Evolutionary conservation across 768 basidiomycete species (phyloP).

Genomic region (Trametes punicea): DNA sequence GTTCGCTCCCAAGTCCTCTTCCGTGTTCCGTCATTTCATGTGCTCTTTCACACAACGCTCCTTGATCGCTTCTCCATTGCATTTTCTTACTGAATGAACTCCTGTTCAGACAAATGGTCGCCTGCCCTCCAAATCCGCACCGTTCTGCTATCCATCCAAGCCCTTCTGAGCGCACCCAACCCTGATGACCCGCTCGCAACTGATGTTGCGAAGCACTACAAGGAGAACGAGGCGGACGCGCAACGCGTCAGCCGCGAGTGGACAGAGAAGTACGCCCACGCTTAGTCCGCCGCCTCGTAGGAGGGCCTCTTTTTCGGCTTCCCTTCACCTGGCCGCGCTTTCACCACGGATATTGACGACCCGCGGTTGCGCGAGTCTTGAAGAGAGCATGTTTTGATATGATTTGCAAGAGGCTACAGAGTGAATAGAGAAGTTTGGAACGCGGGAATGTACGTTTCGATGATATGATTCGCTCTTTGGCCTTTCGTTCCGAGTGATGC

Average conservation of each 20-base stretch:
- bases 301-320: too few species aligned
- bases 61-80: too few species aligned
- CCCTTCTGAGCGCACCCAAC: conserved; percentile 93
- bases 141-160: conserved; percentile 94
- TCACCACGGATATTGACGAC: background rate
- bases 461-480: background rate
- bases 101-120: conserved; percentile 91
- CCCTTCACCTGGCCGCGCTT: too few species aligned
- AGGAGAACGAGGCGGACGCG: conserved; percentile 93
- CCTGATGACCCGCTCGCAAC: conserved; percentile 94
- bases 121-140: conserved; percentile 98
- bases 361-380: background rate
- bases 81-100: background rate
- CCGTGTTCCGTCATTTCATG: background rate
- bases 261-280: conserved; percentile 82
- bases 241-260: conserved; percentile 91
- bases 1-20: background rate
- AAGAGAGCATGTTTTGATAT: background rate
- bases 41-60: background rate
- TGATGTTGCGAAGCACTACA: conserved; percentile 97
- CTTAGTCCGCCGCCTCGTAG: conserved; percentile 24
- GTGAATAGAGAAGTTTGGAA: conserved; percentile 2
- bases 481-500: background rate
- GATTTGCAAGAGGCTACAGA: background rate
- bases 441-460: conserved; percentile 11